These are phyloP conservation scores for Cordyceps pruinosa DNA, from an alignment of 2,329 filamentous ascomycete species.

Conservation along the genomic window DNA sequence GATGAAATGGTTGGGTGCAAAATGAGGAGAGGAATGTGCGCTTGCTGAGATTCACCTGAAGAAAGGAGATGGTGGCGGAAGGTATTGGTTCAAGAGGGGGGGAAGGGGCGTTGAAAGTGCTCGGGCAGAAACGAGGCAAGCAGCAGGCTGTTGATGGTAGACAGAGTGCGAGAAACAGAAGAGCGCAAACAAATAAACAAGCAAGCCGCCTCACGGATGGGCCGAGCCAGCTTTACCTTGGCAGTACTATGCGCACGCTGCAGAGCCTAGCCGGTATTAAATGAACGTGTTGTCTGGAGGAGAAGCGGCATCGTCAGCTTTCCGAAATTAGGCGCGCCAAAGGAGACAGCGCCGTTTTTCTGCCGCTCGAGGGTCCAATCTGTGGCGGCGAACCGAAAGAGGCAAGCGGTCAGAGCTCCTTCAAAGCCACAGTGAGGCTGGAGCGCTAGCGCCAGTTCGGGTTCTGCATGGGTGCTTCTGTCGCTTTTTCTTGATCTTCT, in stretches of 20 bases:
- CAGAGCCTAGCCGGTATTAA: neutral
- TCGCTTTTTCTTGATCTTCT: conserved; percentile 5
- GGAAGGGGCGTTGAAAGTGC: neutral
- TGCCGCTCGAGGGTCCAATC: neutral
- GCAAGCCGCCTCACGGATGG: neutral
- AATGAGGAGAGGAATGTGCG: neutral
- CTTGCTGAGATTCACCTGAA: neutral
- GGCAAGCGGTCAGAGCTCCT: neutral
- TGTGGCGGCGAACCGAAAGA: neutral
- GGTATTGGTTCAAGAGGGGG: neutral
- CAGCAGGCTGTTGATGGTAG: neutral
- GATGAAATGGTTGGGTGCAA: neutral
- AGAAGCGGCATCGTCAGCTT: neutral
- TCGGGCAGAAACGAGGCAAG: neutral
- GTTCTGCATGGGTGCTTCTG: neutral
- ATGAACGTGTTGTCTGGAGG: neutral
- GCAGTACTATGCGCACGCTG: neutral
- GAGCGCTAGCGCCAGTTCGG: neutral
- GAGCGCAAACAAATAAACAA: neutral
- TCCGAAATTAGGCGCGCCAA: neutral
- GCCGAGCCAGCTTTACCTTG: neutral
- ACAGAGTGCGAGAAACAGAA: neutral
- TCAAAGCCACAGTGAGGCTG: conserved; percentile 6
- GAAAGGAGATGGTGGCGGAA: neutral
- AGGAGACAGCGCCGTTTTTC: neutral